These are phyloP conservation scores for Cryphonectria nitschkei DNA, from an alignment of 2,329 filamentous ascomycete species.

Conservation along the genomic window DNA sequence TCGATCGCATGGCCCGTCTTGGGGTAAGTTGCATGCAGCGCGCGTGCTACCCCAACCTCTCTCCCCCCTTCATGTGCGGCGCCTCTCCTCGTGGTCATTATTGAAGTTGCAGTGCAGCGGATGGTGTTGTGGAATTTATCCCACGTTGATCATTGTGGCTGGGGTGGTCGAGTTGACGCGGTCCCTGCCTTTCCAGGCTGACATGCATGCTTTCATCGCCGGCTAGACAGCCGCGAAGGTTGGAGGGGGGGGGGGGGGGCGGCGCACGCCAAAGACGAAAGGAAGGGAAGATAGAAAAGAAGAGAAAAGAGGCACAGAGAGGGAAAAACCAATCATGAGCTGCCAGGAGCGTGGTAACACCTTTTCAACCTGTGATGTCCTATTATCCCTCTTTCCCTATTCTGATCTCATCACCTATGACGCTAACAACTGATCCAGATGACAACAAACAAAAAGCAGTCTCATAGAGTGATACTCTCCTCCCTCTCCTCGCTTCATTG, in stretches of 20 bases:
- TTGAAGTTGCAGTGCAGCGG: not conserved
- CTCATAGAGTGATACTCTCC: not conserved
- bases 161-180: not conserved
- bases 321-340: not conserved
- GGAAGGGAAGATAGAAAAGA: not conserved
- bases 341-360: not conserved
- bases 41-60: not conserved
- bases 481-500: constrained; percentile 42
- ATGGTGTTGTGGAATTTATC: not conserved
- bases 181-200: not conserved
- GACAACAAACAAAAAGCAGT: not conserved
- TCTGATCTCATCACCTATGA: not conserved
- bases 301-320: not conserved
- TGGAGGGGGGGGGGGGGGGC: not conserved
- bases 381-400: not conserved
- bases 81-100: not conserved
- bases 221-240: not conserved
- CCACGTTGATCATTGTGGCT: not conserved
- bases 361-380: not conserved
- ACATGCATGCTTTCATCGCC: not conserved
- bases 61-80: not conserved
- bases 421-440: constrained; percentile 3
- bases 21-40: not conserved
- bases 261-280: not conserved
- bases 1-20: not conserved